Conservation (phyloP, 306 rosid species). For the Gillenia trifoliata region DNA sequence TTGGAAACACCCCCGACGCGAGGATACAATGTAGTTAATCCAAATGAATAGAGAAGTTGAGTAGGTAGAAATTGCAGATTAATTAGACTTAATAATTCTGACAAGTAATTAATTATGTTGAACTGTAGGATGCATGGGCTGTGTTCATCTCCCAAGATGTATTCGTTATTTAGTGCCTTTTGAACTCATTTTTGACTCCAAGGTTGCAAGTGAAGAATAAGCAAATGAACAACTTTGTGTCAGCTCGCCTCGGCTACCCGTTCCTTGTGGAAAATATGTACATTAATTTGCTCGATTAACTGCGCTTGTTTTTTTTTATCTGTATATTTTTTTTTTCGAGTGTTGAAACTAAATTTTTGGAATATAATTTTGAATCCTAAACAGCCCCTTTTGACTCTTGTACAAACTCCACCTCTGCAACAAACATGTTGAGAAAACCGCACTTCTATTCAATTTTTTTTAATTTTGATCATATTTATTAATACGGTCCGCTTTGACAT, state of each 20-base stretch:
- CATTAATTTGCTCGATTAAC: not conserved
- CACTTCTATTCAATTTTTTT: not conserved
- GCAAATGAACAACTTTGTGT: not conserved
- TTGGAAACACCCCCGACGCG: too few relatives aligned
- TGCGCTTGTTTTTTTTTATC: not conserved
- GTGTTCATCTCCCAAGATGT: conserved; percentile 69
- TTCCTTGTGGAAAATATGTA: conserved; percentile 4
- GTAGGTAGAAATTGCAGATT: not conserved
- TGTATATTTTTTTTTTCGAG: not conserved
- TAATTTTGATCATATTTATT: too few relatives aligned
- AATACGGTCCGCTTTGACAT: too few relatives aligned
- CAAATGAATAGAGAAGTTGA: too few relatives aligned
- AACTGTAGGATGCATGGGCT: conserved; percentile 82
- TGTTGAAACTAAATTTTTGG: not conserved
- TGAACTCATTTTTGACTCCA: conserved; percentile 9
- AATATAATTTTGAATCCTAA: too few relatives aligned
- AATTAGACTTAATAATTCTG: not conserved
- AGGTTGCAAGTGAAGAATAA: not conserved
- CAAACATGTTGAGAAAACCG: not conserved
- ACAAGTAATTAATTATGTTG: conserved; percentile 3
- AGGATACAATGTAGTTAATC: too few relatives aligned
- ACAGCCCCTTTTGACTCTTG: not conserved
- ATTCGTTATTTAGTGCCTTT: conserved; percentile 24
- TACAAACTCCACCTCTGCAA: not conserved
- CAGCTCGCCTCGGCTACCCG: not conserved